phyloP scores from a whole-genome alignment of 768 basidiomycete species.

The Boletus bicolor region DNA sequence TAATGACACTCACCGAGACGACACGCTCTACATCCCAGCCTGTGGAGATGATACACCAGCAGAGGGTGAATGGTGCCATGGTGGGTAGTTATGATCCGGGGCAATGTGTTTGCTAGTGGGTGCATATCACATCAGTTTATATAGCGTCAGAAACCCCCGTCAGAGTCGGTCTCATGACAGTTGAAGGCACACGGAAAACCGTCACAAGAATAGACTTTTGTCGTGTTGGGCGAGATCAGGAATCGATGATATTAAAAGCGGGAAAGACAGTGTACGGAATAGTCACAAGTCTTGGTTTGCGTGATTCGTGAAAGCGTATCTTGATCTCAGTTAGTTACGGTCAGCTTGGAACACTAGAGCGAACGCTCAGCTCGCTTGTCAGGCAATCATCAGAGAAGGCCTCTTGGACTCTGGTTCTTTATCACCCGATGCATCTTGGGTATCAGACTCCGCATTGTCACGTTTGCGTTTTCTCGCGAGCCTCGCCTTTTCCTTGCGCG shows the following conservation, averaged over 20 bases:
- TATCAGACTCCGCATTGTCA: neutral
- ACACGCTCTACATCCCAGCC: neutral
- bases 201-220: neutral
- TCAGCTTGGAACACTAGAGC: neutral
- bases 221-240: neutral
- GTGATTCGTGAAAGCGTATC: neutral
- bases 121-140: neutral
- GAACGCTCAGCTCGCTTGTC: neutral
- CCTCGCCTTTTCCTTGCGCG: slow-evolving; percentile 39
- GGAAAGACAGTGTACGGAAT: neutral
- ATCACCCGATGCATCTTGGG: neutral
- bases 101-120: neutral
- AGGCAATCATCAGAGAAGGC: slow-evolving; percentile 2
- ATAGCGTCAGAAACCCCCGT: neutral
- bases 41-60: neutral
- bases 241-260: slow-evolving; percentile 6
- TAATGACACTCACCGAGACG: slow-evolving; percentile 32
- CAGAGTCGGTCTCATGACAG: neutral
- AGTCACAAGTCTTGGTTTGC: neutral
- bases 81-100: neutral
- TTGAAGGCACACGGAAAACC: slow-evolving; percentile 19
- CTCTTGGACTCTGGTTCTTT: slow-evolving; percentile 15
- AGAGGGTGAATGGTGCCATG: neutral
- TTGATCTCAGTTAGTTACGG: neutral
- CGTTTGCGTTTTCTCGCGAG: slow-evolving; percentile 41